Percentiles rank a stretch among this genome's conserved stretches.
phyloP scores from a whole-genome alignment of 352 stramenopile genomes.

The Phytophthora aleatoria region DNA sequence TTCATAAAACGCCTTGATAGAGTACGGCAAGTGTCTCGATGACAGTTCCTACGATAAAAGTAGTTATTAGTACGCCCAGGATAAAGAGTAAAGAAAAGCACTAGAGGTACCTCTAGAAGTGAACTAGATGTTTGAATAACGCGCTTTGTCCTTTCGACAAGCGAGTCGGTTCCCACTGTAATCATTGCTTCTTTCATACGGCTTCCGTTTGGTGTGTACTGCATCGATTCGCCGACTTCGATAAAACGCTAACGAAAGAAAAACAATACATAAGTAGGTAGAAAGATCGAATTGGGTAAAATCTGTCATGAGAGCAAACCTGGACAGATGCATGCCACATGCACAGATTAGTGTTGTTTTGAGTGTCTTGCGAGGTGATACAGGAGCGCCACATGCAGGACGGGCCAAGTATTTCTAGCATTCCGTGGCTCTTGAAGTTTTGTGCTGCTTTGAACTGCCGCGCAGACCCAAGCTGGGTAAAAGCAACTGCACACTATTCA shows the following conservation, averaged over 20 bases:
- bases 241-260: slow-evolving; percentile 24
- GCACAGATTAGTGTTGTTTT: slow-evolving; percentile 21
- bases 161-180: slow-evolving; percentile 10
- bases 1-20: slow-evolving; percentile 45
- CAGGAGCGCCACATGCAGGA: slow-evolving; percentile 48
- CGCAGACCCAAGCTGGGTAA: not conserved
- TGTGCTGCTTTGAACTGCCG: not conserved
- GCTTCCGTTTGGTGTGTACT: slow-evolving; percentile 32
- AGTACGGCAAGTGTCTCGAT: slow-evolving; percentile 40
- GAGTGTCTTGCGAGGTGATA: slow-evolving; percentile 10
- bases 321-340: slow-evolving; percentile 37
- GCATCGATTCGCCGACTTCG: slow-evolving; percentile 27
- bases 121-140: slow-evolving; percentile 35
- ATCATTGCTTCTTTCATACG: slow-evolving; percentile 19
- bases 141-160: slow-evolving; percentile 25
- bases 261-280: slow-evolving; percentile 1
- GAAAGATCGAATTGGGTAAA: not conserved
- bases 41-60: slow-evolving; percentile 32
- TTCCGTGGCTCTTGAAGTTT: not conserved
- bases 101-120: slow-evolving; percentile 36
- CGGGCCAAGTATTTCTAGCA: slow-evolving; percentile 22
- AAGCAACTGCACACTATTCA: slow-evolving; percentile 11
- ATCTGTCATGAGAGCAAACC: slow-evolving; percentile 14
- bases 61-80: not conserved
- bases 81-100: not conserved